Evolutionary conservation across 305 asterid species (phyloP), one percentile per base, ranked within the genome.

Genomic region (Fraxinus baroniana): DNA sequence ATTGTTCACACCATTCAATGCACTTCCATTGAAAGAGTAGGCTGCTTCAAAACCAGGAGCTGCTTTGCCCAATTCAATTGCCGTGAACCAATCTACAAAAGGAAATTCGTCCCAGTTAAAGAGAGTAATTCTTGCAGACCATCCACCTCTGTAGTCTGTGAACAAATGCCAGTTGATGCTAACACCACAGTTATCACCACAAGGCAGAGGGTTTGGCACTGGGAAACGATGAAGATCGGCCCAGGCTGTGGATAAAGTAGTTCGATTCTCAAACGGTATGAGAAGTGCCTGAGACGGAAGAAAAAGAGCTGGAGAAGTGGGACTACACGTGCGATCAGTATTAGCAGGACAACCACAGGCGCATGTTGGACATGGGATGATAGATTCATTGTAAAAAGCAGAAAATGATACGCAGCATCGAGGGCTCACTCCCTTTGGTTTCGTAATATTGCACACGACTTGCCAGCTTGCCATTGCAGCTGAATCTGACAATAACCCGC

Each of bases 351-450:
- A 96, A 8, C 98, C 98, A 55, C 99, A 96, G 13, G 98, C 95
- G 46, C 99, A 96, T 0, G 99, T 94, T 20, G 83, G 88, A 81
- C 98, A 94, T 0, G 99, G 99, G 74, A 96, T 86, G 84, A 94
- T 88, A 2, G 99, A 95, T 80, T 94, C 99, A n/a, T 95, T 95
- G 81, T 94, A 94, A 86, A 81, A 94, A 62, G 98, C 97, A 0
- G 98, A 94, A 78, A 93, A 94, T 6, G 98, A 94, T 0, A 94
- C 98, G 1, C 98, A 94, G 80, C 98, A 94, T 28, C 92, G 88
- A 1, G 97, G 97, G 89, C 89, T 92, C 0, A 90, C 90, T 2
- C 87, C 93, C 81, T 90, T 90, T 9, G 90, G 85, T 66, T 90
- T 94, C 0, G 98, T 93, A 39, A 94, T 94, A 77, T 94, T 94